phyloP scores from a whole-genome alignment of 352 stramenopile genomes.

The Phytophthora meadii region DNA sequence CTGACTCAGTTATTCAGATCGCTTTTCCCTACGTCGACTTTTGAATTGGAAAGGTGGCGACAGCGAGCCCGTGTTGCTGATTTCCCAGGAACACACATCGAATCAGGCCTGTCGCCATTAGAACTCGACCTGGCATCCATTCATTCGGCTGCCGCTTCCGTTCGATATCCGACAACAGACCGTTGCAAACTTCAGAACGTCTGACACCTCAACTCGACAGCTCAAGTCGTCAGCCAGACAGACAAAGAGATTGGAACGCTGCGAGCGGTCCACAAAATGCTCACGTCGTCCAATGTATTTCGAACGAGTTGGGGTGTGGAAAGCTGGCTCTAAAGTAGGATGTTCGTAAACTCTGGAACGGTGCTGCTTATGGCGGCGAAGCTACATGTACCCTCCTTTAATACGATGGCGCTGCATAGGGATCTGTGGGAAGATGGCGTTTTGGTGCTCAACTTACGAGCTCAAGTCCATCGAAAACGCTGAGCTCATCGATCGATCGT shows the following conservation, averaged over 20 bases:
- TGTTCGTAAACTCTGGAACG: no score
- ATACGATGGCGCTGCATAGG: neutral
- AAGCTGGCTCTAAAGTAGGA: neutral
- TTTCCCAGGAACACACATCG: neutral
- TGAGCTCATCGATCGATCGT: constrained; percentile 29
- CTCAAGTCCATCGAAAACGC: constrained; percentile 26
- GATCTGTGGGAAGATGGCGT: constrained; percentile 8
- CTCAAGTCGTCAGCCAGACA: constrained; percentile 10
- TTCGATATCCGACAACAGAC: constrained; percentile 15
- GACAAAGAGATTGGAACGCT: neutral
- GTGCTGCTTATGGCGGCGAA: constrained; percentile 3
- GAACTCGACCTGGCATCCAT: neutral
- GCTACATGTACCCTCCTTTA: neutral
- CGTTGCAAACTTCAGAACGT: constrained; percentile 20
- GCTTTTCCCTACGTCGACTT: neutral
- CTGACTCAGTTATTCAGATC: constrained; percentile 8
- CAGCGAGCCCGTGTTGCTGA: no score
- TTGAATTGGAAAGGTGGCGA: neutral
- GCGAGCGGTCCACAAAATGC: neutral
- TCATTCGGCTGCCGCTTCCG: constrained; percentile 8
- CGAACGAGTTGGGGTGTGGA: neutral
- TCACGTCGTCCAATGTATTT: constrained; percentile 1
- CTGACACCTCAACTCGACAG: constrained; percentile 26
- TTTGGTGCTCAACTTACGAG: constrained; percentile 9
- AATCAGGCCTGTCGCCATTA: constrained; percentile 1